Evolutionary conservation across 345 rosid species (phyloP).

Genomic region (Iberis pinnata): DNA sequence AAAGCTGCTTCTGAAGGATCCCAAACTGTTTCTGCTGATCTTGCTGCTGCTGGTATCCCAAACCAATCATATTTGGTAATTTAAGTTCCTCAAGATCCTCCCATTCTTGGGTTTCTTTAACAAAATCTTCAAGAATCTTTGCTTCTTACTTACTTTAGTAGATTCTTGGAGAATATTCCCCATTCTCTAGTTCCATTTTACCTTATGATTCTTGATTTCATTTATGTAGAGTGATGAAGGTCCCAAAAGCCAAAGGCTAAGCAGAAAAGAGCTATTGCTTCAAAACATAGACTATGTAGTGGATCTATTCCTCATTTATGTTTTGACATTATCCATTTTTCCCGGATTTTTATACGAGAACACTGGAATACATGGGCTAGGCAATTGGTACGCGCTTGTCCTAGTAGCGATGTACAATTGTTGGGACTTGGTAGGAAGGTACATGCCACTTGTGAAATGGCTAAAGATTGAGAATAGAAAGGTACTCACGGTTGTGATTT

Average conservation of each 20-base stretch:
- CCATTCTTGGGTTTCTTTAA: neutral
- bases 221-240: conserved; percentile 38
- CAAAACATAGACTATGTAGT: conserved; percentile 53
- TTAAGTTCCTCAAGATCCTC: neutral
- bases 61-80: conserved; percentile 24
- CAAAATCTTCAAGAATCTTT: neutral
- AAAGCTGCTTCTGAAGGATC: conserved; percentile 87
- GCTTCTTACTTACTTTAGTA: neutral
- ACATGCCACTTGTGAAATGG: conserved; percentile 44
- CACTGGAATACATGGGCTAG: conserved; percentile 57
- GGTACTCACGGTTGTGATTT: conserved; percentile 37
- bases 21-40: conserved; percentile 69
- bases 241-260: conserved; percentile 38
- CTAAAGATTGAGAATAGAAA: conserved; percentile 59
- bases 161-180: too few relatives aligned
- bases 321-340: conserved; percentile 59
- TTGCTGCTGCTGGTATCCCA: conserved; percentile 67
- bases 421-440: conserved; percentile 57
- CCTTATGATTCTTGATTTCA: neutral
- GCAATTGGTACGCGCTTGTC: conserved; percentile 58
- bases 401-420: conserved; percentile 52
- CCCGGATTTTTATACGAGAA: conserved; percentile 78
- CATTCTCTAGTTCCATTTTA: too few relatives aligned
- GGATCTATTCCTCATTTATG: too few relatives aligned
- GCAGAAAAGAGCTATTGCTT: conserved; percentile 42